A percentile compares a stretch with the other conserved stretches of the same genome.
phyloP scores from a whole-genome alignment of 345 rosid species.

The Clarkia xantiana region DNA sequence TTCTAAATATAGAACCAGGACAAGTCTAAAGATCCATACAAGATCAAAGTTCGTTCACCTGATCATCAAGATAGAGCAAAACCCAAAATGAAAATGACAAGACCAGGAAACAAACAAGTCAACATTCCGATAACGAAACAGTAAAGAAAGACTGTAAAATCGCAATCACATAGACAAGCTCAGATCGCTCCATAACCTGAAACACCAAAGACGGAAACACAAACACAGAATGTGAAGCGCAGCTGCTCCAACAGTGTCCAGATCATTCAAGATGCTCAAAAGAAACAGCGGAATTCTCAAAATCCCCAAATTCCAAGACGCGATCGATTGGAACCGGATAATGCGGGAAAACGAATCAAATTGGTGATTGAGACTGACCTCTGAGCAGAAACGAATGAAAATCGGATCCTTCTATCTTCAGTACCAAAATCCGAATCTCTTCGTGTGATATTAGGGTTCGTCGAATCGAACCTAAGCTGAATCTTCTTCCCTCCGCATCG shows the following conservation, averaged over 20 bases:
- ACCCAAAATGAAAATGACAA: no score
- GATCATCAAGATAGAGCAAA: no score
- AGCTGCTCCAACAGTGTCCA: no score
- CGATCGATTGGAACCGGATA: neutral
- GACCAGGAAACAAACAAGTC: no score
- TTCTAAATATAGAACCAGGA: no score
- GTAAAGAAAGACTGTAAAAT: no score
- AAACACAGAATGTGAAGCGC: neutral
- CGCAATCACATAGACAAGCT: no score
- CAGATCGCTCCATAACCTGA: no score
- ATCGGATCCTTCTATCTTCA: conserved; percentile 1
- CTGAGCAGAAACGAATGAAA: neutral
- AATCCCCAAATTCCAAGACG: neutral
- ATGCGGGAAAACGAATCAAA: conserved; percentile 2
- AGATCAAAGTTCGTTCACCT: no score
- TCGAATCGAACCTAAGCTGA: neutral
- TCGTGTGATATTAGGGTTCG: neutral
- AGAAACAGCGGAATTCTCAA: neutral
- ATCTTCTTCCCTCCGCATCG: no score
- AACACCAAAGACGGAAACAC: neutral
- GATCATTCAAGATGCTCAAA: neutral
- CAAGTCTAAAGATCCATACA: no score
- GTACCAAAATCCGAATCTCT: neutral
- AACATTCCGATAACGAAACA: neutral
- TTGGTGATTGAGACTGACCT: conserved; percentile 4